Base-by-base conservation (phyloP, 345 rosid genomes). In the Conringia planisiliqua region DNA sequence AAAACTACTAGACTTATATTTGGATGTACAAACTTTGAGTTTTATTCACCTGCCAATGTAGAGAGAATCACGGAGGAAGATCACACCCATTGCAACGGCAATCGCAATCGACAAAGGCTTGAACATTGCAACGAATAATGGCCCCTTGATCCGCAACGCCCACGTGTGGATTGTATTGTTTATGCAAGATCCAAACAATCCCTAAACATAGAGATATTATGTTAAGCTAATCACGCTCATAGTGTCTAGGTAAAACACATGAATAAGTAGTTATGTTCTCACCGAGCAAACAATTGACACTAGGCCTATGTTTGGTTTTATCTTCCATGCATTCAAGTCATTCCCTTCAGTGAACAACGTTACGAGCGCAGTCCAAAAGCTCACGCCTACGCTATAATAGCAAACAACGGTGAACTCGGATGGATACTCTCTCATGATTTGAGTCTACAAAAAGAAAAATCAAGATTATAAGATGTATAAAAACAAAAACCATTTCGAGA, bases 381-480 rank as follows among this genome's bases (percentile, higher is more conserved):
- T 87, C 13, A 88, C 98, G 0, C 79, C 75, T 33, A 88, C 24
- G 83, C 93, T 90, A 81, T 91, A 91, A 26, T 81, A 84, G 86
- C 88, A 95, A 57, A 89, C 83, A n/a, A 92, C 97, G 0, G 89
- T 90, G 13, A 90, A 59, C 66, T 95, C 99, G 3, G 90, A 90
- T 0, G 97, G 97, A 79, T 95, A 95, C 68, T 85, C 93, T 82
- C 83, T 85, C 96, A 95, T 85, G 59, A 90, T 87, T 73, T 88
- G 92, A 27, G 90, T 77, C 97, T 95, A 66, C 77, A 66, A 52
- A 30, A 9, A 2, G 1, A 46, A 32, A 2, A 52, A 17, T 17
- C 3, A 52, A 42, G 46, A 64, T 66, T 24, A 50, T 5, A 13
- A 13, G 16, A 56, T 24, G 35, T 0, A 29, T 66, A 57, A 9